Base-by-base conservation (phyloP, 495 filamentous ascomycete genomes). In the Trichoderma virens region DNA sequence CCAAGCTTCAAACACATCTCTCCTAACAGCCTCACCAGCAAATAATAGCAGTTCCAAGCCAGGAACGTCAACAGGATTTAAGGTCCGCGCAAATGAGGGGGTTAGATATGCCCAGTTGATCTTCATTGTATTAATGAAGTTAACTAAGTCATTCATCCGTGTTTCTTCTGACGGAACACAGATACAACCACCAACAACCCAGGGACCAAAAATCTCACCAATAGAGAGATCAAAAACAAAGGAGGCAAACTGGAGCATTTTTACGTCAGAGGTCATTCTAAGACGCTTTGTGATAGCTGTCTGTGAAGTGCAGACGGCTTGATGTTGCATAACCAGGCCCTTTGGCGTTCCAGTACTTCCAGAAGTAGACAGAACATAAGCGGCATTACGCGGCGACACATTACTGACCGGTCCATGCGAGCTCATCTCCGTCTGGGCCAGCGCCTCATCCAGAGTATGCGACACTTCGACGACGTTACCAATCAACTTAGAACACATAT, bases 201-300 rank as follows among this genome's bases (percentile, higher is more conserved):
- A 73, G 0, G 86, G 86, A 5, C 85, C 84, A 62, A 89, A 82
- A 4, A 88, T 84, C 63, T 91, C 88, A 4, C 83, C 70, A 23
- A 90, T 76, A 51, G 85, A 84, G 32, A 85, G 81, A 65, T 92
- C 89, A 43, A 89, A 88, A 1, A 85, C 85, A 68, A 85, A 89
- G 56, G 85, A 85, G 2, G 88, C 86, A 62, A 88, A 84, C 65
- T 91, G 88, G 66, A 91, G 78, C 8, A 86, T 1, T 69, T 73
- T 9, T 85, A 67, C 1, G 69, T 74, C 28, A 75, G 66, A 20
- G 85, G 67, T 0, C 63, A 61, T 1, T 78, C 77, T 1, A 83
- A 72, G 20, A 73, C 69, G 23, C 67, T 68, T 2, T 82, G 79
- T 0, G 74, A 63, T 2, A 85, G 69, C 66, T 66, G 64, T 6